A percentile compares a stretch with the other conserved stretches of the same genome.
phyloP scores from a whole-genome alignment of 139 green algal species.

The Pleodorina starrii region DNA sequence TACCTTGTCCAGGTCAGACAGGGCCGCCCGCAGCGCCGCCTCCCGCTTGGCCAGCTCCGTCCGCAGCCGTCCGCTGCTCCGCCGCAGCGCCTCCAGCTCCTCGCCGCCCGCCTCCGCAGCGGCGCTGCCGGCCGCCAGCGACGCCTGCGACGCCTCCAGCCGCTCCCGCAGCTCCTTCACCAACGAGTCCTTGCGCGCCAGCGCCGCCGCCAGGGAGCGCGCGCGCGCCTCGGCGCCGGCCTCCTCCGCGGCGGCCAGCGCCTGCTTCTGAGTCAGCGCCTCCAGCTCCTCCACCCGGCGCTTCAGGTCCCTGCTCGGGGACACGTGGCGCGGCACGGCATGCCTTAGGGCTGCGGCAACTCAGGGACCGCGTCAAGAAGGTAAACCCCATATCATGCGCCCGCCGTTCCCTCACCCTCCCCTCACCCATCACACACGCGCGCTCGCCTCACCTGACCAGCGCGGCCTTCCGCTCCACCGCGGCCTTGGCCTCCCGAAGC shows the following conservation, averaged over 20 bases:
- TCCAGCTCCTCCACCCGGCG: slow-evolving; percentile 53
- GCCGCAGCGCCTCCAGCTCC: slow-evolving; percentile 48
- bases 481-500: slow-evolving; percentile 57
- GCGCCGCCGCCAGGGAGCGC: slow-evolving; percentile 39
- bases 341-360: too few relatives aligned
- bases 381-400: too few relatives aligned
- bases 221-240: slow-evolving; percentile 8
- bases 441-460: slow-evolving; percentile 54
- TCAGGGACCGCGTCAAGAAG: too few relatives aligned
- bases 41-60: slow-evolving; percentile 51
- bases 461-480: slow-evolving; percentile 57
- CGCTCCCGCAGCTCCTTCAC: slow-evolving; percentile 60
- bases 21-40: slow-evolving; percentile 2
- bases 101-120: slow-evolving; percentile 15
- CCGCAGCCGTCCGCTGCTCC: slow-evolving; percentile 25
- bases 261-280: slow-evolving; percentile 14
- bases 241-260: not conserved
- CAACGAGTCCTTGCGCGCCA: slow-evolving; percentile 65
- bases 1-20: slow-evolving; percentile 46
- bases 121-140: not conserved
- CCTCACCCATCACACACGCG: too few relatives aligned
- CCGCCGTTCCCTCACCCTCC: too few relatives aligned
- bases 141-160: slow-evolving; percentile 44
- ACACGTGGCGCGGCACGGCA: too few relatives aligned
- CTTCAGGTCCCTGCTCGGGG: slow-evolving; percentile 55